These are phyloP conservation scores for Populus simonii DNA, from an alignment of 345 rosid genomes.

Conservation along the genomic window DNA sequence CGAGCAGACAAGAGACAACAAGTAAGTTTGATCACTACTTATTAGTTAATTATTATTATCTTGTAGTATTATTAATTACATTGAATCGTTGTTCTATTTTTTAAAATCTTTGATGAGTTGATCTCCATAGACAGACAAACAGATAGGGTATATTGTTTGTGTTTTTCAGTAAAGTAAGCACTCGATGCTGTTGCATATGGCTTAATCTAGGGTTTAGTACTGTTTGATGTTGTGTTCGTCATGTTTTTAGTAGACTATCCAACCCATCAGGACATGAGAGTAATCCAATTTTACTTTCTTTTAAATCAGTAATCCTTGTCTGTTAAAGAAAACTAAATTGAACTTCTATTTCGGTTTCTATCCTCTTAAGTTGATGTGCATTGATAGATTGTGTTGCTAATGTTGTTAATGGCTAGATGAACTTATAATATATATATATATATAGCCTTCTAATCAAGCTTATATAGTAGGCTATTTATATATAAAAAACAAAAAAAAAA, in stretches of 20 bases:
- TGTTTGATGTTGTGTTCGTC: constrained; percentile 18
- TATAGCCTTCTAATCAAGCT: not conserved
- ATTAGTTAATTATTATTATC: constrained; percentile 21
- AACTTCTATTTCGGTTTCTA: too few species aligned
- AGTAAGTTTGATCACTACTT: constrained; percentile 41
- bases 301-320: not conserved
- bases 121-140: constrained; percentile 6
- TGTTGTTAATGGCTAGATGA: not conserved
- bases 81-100: constrained; percentile 8
- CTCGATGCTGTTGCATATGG: constrained; percentile 4
- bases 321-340: not conserved
- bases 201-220: not conserved
- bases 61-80: not conserved
- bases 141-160: constrained; percentile 32
- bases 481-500: not conserved
- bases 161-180: constrained; percentile 49
- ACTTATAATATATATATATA: too few species aligned
- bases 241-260: not conserved
- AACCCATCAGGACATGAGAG: constrained; percentile 29
- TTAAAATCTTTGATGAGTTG: constrained; percentile 12
- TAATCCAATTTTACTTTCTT: constrained; percentile 30
- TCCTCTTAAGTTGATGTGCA: not conserved
- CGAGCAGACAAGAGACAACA: constrained; percentile 63
- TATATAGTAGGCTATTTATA: not conserved
- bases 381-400: not conserved